phyloP scores from a whole-genome alignment of 257 asterid species.

The Solanum chaucha region DNA sequence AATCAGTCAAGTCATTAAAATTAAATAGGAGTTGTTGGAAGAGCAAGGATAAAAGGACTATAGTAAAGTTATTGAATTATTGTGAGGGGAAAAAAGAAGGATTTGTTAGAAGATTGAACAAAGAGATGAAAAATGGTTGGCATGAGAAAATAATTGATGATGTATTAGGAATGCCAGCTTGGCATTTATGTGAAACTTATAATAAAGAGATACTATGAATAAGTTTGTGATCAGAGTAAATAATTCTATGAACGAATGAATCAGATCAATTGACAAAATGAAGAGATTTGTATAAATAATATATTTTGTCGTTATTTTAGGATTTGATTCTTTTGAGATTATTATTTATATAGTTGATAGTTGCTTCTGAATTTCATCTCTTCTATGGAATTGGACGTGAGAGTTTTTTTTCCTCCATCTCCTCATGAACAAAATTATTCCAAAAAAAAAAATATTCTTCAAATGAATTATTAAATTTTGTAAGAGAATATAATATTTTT shows the following conservation, averaged over 20 bases:
- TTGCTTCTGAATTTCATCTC: background rate
- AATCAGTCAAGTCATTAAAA: background rate
- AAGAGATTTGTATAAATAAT: background rate
- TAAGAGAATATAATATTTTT: background rate
- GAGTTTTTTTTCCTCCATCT: background rate
- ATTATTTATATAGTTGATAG: background rate
- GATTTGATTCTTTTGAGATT: background rate
- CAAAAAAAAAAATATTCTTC: background rate
- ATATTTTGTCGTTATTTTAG: rapidly evolving
- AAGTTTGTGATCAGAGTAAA: background rate
- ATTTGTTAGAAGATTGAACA: constrained; percentile 53
- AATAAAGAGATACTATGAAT: background rate
- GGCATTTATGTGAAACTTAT: constrained; percentile 16
- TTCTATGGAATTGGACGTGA: rapidly evolving
- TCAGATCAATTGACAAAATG: rapidly evolving
- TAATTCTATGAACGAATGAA: background rate
- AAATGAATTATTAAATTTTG: background rate
- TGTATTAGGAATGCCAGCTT: constrained; percentile 31
- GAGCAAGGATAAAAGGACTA: constrained; percentile 8
- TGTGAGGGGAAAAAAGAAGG: constrained; percentile 39
- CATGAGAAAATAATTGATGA: constrained; percentile 28
- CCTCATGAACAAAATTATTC: background rate
- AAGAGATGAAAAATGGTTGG: constrained; percentile 45
- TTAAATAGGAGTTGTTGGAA: constrained; percentile 17
- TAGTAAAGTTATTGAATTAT: constrained; percentile 32